These are phyloP conservation scores for Phialophora chinensis DNA, from an alignment of 2,329 filamentous ascomycete species.

Conservation along the genomic window DNA sequence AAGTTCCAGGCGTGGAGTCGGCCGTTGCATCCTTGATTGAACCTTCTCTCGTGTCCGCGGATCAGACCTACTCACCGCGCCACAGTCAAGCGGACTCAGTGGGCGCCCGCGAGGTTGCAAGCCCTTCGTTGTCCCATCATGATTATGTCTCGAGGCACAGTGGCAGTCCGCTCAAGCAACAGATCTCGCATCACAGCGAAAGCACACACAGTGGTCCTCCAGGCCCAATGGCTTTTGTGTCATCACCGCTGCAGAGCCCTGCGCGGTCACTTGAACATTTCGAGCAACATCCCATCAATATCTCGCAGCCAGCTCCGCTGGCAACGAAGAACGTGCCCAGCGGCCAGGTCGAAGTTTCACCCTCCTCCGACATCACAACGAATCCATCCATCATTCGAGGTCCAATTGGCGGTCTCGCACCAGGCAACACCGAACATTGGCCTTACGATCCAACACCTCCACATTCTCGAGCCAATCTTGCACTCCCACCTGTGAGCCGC, in stretches of 20 bases:
- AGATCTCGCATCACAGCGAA: conserved; percentile 46
- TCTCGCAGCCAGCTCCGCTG: conserved; percentile 33
- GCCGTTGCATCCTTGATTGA: conserved; percentile 89
- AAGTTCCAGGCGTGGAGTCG: conserved; percentile 80
- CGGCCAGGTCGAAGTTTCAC: conserved; percentile 34
- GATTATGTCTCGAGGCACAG: conserved; percentile 41
- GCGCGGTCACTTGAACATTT: conserved; percentile 23
- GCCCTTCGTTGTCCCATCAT: conserved; percentile 30
- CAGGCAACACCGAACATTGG: conserved; percentile 59
- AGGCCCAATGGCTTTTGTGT: conserved; percentile 48
- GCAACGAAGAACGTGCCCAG: conserved; percentile 16
- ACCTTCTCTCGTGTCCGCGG: conserved; percentile 73
- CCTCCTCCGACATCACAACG: conserved; percentile 71
- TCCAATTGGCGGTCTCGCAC: conserved; percentile 64
- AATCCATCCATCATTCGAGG: conserved; percentile 85
- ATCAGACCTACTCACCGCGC: conserved; percentile 27
- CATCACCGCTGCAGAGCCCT: conserved; percentile 62
- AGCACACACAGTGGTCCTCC: conserved; percentile 47
- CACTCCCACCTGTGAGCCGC: conserved; percentile 46
- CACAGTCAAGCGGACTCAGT: conserved; percentile 31
- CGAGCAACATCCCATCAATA: conserved; percentile 15
- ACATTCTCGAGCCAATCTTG: conserved; percentile 44
- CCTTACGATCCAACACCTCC: conserved; percentile 62
- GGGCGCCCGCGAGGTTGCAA: conserved; percentile 43
- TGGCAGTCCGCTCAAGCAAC: conserved; percentile 56